phyloP scores from a whole-genome alignment of 345 rosid species.

The Murraya paniculata region DNA sequence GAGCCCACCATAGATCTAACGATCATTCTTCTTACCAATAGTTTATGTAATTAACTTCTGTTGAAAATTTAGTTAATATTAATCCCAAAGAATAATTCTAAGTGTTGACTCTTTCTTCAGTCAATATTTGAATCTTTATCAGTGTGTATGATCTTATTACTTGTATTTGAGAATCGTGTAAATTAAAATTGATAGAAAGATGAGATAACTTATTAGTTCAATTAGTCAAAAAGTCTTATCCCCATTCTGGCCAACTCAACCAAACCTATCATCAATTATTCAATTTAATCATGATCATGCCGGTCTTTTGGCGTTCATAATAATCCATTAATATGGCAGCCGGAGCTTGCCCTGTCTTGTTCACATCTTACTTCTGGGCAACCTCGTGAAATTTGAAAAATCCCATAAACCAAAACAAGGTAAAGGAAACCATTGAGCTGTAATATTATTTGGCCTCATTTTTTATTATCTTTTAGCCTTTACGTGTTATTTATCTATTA shows the following conservation, averaged over 20 bases:
- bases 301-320: not conserved
- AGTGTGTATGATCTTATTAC: not conserved
- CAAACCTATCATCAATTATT: not conserved
- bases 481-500: fast-evolving
- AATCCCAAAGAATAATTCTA: not conserved
- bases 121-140: not conserved
- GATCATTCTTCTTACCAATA: slow-evolving; percentile 19
- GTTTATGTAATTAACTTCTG: slow-evolving; percentile 21
- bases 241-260: not conserved
- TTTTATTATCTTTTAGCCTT: not conserved
- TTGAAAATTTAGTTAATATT: not conserved
- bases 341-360: not conserved
- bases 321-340: not conserved
- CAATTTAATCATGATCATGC: not conserved
- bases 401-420: no score
- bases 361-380: not conserved
- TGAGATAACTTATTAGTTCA: not conserved
- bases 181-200: not conserved
- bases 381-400: not conserved
- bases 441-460: no score
- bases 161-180: not conserved
- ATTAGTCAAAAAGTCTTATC: not conserved
- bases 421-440: no score
- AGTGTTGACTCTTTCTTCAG: not conserved
- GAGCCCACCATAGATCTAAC: slow-evolving; percentile 20